Evolutionary conservation across 805 yeast species (phyloP).

Genomic region (Metschnikowia peoriensis): DNA sequence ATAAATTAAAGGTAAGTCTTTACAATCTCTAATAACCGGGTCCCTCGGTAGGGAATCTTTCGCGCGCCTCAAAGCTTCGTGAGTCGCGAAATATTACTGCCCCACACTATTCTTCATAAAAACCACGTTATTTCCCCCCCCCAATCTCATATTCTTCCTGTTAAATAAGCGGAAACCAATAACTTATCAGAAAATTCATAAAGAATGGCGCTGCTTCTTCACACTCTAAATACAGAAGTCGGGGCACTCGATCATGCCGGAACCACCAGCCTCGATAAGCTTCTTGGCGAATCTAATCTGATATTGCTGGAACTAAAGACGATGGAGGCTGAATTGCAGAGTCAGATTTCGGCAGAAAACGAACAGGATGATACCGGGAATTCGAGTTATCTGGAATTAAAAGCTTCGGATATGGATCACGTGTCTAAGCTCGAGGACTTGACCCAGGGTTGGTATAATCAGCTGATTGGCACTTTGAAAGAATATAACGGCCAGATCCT

Average conservation of each 20-base stretch:
- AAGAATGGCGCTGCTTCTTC: conserved; percentile 24
- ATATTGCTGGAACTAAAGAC: conserved; percentile 25
- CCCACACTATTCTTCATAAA: too few species aligned
- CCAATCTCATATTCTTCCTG: too few species aligned
- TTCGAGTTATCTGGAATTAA: too few species aligned
- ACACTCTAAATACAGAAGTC: conserved; percentile 28
- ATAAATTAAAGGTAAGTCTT: too few species aligned
- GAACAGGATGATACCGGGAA: too few species aligned
- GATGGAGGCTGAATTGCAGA: conserved; percentile 24
- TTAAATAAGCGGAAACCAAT: not conserved
- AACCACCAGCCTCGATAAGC: conserved; percentile 15
- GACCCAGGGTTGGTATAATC: conserved; percentile 35
- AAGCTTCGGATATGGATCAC: not conserved
- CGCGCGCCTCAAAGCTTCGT: too few species aligned
- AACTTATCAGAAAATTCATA: not conserved
- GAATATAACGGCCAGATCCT: conserved; percentile 34
- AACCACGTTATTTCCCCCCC: too few species aligned
- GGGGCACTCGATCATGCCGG: conserved; percentile 25
- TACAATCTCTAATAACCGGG: too few species aligned
- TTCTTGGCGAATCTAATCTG: conserved; percentile 23
- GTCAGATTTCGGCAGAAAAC: conserved; percentile 7
- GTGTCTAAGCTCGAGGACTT: conserved; percentile 15
- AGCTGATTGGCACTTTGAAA: conserved; percentile 32
- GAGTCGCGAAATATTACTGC: too few species aligned
- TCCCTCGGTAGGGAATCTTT: too few species aligned